Evolutionary conservation across 495 filamentous ascomycete species (phyloP).

Genomic region (Immersiella caudata): DNA sequence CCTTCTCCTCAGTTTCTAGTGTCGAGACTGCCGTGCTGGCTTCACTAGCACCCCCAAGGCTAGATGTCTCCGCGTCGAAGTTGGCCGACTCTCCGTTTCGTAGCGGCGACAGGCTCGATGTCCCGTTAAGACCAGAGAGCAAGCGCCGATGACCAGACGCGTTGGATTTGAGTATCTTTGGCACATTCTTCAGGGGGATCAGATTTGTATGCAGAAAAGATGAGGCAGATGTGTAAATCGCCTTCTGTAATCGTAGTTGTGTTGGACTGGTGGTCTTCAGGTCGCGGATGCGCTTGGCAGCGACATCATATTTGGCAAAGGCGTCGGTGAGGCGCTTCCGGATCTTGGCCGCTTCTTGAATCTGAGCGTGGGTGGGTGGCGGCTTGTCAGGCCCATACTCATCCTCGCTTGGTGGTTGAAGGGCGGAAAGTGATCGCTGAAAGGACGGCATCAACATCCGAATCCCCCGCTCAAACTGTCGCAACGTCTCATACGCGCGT

Average conservation of each 20-base stretch:
- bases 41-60: conserved; percentile 55
- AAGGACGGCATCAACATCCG: conserved; percentile 82
- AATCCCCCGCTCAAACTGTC: conserved; percentile 90
- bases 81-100: conserved; percentile 47
- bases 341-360: conserved; percentile 86
- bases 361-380: conserved; percentile 72
- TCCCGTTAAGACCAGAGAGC: conserved; percentile 37
- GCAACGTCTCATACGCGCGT: conserved; percentile 81
- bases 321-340: conserved; percentile 89
- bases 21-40: conserved; percentile 66
- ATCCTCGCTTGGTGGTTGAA: conserved; percentile 44
- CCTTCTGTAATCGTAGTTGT: conserved; percentile 77
- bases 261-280: conserved; percentile 70
- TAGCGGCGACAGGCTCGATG: conserved; percentile 36
- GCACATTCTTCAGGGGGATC: conserved; percentile 85
- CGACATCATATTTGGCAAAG: conserved; percentile 86
- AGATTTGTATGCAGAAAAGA: conserved; percentile 90
- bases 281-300: conserved; percentile 80
- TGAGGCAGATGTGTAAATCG: conserved; percentile 79
- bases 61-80: conserved; percentile 61
- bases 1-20: conserved; percentile 84
- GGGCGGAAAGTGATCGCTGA: conserved; percentile 70
- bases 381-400: conserved; percentile 59
- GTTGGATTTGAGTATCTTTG: conserved; percentile 71
- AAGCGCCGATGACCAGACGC: conserved; percentile 42